Conservation (phyloP, 805 yeast species). For the Hanseniaspora singularis region DNA sequence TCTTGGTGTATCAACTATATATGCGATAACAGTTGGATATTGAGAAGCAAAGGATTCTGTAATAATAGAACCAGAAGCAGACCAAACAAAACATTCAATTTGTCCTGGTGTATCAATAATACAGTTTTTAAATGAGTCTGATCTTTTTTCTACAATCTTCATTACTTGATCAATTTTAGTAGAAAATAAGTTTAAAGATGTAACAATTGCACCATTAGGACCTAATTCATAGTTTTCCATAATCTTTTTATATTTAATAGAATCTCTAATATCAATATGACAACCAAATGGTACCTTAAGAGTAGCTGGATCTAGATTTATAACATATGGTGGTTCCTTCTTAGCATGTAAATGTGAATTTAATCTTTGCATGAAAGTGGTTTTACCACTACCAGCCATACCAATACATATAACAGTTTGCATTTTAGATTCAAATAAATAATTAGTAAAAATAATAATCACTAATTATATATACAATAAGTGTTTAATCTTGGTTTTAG, state of each 20-base stretch:
- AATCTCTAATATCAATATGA: conserved; percentile 90
- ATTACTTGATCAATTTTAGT: conserved; percentile 96
- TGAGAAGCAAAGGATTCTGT: conserved; percentile 94
- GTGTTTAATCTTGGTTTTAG: neutral
- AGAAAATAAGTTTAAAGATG: conserved; percentile 79
- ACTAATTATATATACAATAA: too few species aligned
- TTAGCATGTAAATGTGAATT: conserved; percentile 75
- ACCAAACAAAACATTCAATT: conserved; percentile 96
- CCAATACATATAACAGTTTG: conserved; percentile 43
- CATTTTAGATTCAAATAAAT: conserved; percentile 19
- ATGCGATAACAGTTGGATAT: conserved; percentile 91
- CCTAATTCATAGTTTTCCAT: conserved; percentile 93
- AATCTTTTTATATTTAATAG: conserved; percentile 87
- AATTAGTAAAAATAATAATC: neutral
- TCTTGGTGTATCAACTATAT: conserved; percentile 93
- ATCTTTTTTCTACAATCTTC: conserved; percentile 65
- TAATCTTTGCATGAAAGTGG: conserved; percentile 92
- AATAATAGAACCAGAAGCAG: conserved; percentile 91
- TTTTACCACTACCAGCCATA: conserved; percentile 81
- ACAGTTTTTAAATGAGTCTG: conserved; percentile 46
- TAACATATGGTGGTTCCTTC: conserved; percentile 72
- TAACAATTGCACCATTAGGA: conserved; percentile 97
- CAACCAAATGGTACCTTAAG: conserved; percentile 85
- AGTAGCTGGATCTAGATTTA: conserved; percentile 95
- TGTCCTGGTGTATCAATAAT: conserved; percentile 97